Evolutionary conservation across 495 filamentous ascomycete species (phyloP), one percentile per base, ranked within the genome.

Genomic region (Amphirosellinia nigrospora): DNA sequence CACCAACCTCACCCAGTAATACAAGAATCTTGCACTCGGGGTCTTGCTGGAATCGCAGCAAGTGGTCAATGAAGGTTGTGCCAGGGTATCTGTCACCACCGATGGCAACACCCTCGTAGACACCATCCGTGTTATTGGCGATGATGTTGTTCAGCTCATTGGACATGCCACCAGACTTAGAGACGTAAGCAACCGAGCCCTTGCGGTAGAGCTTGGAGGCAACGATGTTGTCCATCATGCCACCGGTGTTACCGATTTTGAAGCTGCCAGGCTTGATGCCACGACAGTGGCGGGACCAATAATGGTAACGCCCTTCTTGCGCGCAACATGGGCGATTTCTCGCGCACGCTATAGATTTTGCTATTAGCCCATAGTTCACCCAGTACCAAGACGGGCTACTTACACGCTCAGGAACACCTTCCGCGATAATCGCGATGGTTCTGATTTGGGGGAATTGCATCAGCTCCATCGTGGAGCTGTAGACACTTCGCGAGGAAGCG

Each of bases 201-300:
- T 93, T 93, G 83, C 96, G 96, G 90, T 99, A 99, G 62, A 99
- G 93, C 90, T 98, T 99, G 83, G 96, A 98, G 74, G 96, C 94
- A 69, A 99, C 96, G 77, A 99, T 99, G 89, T 99, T 99, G 89
- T 99, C 96, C 96, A 99, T 99, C 96, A 99, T 99, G 83, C 96
- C 96, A 89, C 96, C 96, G 72, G 96, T 99, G 88, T 99, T 99
- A 82, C 96, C 96, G 72, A 99, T 99, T 90, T 98, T 99, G 90
- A 92, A 99, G 79, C 92, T 91, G 83, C 96, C 96, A 70, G 96
- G 96, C 89, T 99, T 99, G 87, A 99, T 98, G 78, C 96, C 96
- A 89, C 96, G 71, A 99, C 96, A 66, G 96, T 99, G 69, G 96
- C 96, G 70, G 96, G 96, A 66, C 96, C 96, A 78, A 99, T 97